Evolutionary conservation across 2,329 filamentous ascomycete genomes (phyloP).

Genomic region (Lanzia echinophila): DNA sequence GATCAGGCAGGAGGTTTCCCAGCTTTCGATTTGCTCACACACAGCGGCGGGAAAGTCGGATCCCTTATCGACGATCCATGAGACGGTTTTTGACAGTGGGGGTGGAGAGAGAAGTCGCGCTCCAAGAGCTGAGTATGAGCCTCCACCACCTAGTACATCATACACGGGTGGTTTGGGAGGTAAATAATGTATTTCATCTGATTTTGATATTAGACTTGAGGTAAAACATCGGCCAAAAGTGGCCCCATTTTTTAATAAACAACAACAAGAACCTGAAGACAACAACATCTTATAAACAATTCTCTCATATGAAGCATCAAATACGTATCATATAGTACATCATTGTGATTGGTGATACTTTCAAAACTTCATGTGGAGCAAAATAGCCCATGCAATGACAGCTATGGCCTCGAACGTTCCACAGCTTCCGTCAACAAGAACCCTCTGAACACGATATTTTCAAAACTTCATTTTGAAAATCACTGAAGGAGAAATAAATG

Average conservation of each 20-base stretch:
- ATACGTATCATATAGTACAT: too few relatives aligned
- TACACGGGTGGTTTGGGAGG: conserved; percentile 61
- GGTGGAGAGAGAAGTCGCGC: conserved; percentile 79
- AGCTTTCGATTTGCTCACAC: conserved; percentile 57
- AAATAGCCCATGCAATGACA: too few relatives aligned
- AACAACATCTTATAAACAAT: too few relatives aligned
- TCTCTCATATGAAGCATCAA: too few relatives aligned
- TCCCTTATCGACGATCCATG: conserved; percentile 88
- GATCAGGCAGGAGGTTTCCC: conserved; percentile 64
- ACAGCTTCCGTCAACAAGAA: too few relatives aligned
- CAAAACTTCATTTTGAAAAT: too few relatives aligned
- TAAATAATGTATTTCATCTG: conserved; percentile 87
- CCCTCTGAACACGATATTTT: too few relatives aligned
- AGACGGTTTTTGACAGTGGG: conserved; percentile 57
- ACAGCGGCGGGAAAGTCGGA: conserved; percentile 74
- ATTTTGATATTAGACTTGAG: conserved; percentile 15
- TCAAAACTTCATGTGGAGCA: too few relatives aligned
- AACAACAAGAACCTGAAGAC: not conserved
- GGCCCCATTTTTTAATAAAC: not conserved
- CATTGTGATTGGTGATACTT: too few relatives aligned
- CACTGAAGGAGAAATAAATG: too few relatives aligned
- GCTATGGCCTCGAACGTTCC: too few relatives aligned
- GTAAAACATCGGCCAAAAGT: not conserved
- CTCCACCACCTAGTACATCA: conserved; percentile 82
- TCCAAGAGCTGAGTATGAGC: conserved; percentile 78